phyloP scores from a whole-genome alignment of 352 stramenopile genomes.

The Pythium pyrilobum region DNA sequence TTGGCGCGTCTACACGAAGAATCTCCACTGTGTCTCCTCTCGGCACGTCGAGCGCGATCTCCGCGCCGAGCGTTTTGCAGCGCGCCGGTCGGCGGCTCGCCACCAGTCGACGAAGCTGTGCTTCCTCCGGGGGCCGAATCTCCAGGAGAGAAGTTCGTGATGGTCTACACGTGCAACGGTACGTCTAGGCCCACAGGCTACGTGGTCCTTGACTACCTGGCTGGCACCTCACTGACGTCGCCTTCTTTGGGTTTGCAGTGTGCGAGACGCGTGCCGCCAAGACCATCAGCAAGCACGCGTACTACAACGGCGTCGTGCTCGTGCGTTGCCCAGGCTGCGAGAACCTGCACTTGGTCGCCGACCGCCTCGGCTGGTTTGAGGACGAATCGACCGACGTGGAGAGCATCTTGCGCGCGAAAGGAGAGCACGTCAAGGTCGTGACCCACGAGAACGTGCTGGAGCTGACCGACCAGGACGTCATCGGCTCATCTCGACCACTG shows the following conservation, averaged over 20 bases:
- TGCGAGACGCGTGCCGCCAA: constrained; percentile 97
- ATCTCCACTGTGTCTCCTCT: too few species aligned
- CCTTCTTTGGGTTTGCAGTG: constrained; percentile 56
- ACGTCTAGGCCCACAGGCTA: constrained; percentile 1
- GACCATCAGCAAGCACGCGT: constrained; percentile 96
- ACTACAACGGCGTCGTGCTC: constrained; percentile 97
- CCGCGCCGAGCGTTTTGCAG: constrained; percentile 9
- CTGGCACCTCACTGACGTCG: too few species aligned
- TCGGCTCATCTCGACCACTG: constrained; percentile 28
- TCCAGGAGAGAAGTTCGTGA: constrained; percentile 93
- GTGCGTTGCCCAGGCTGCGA: constrained; percentile 96
- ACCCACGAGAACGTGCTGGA: constrained; percentile 79
- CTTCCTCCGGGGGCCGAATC: constrained; percentile 62
- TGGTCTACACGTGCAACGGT: constrained; percentile 96
- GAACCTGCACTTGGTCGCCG: constrained; percentile 98
- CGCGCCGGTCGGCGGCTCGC: constrained; percentile 2
- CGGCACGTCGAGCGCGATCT: too few species aligned
- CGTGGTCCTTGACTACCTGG: not conserved
- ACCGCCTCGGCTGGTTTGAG: constrained; percentile 92
- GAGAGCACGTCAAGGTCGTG: constrained; percentile 64
- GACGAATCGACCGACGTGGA: constrained; percentile 88
- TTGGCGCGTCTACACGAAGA: too few species aligned
- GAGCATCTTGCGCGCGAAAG: constrained; percentile 72
- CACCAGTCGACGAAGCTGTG: constrained; percentile 2
- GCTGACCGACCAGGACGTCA: constrained; percentile 72